Percentiles rank a stretch among this genome's conserved stretches.
phyloP scores from a whole-genome alignment of 2,329 filamentous ascomycete genomes.

The Bisporella sp. region DNA sequence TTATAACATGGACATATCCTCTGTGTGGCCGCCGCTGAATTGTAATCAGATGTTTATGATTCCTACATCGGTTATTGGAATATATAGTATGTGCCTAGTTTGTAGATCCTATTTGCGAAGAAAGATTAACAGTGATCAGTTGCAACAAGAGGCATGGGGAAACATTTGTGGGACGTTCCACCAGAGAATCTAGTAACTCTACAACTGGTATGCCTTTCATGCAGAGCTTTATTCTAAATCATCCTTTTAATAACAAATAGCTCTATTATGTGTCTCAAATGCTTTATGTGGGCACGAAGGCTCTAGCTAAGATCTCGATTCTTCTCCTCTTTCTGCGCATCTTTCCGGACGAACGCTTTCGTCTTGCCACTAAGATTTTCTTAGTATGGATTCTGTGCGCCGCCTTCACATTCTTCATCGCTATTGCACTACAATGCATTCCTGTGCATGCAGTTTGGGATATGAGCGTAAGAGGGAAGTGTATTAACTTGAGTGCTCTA shows the following conservation, averaged over 20 bases:
- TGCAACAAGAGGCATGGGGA: conserved; percentile 4
- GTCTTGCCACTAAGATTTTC: background rate
- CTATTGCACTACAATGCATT: conserved; percentile 15
- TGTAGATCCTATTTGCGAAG: background rate
- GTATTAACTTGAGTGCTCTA: conserved; percentile 55
- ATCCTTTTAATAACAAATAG: conserved; percentile 5
- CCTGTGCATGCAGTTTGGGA: conserved; percentile 16
- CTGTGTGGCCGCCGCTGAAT: background rate
- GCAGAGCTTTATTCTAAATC: background rate
- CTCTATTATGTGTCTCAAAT: conserved; percentile 11
- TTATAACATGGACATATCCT: background rate
- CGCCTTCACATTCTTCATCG: conserved; percentile 9
- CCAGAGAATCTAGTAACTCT: conserved; percentile 10
- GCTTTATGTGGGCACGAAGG: conserved; percentile 9
- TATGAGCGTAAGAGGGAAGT: conserved; percentile 28
- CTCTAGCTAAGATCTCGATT: conserved; percentile 11
- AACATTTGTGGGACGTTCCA: conserved; percentile 9
- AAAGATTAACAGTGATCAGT: conserved; percentile 2
- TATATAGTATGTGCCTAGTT: conserved; percentile 5
- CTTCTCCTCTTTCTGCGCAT: conserved; percentile 16
- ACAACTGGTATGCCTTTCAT: conserved; percentile 8
- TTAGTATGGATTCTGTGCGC: conserved; percentile 8
- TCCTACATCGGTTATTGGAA: conserved; percentile 8
- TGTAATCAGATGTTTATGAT: conserved; percentile 7
- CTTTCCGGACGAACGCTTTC: conserved; percentile 10